Evolutionary conservation across 768 basidiomycete species (phyloP).

Genomic region (Fomitopsis serialis): DNA sequence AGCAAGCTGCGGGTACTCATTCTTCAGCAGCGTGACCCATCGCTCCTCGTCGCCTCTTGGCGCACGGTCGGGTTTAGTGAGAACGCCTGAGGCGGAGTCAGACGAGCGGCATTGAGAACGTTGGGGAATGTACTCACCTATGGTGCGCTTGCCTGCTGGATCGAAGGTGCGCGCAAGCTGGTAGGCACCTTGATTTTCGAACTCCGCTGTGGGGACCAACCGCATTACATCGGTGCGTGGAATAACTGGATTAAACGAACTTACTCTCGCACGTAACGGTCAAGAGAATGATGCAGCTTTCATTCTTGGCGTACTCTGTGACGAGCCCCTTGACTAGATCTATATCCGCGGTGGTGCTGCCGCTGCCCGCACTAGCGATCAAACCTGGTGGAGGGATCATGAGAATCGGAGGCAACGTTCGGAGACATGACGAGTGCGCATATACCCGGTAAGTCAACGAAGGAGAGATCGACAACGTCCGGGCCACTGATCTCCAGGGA

Average conservation of each 20-base stretch:
- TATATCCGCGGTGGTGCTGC: conserved; percentile 50
- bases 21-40: conserved; percentile 55
- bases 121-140: conserved; percentile 41
- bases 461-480: conserved; percentile 27
- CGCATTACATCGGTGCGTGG: neutral
- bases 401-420: conserved; percentile 31
- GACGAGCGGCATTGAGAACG: neutral
- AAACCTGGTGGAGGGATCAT: conserved; percentile 52
- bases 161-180: conserved; percentile 54
- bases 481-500: conserved; percentile 24
- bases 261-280: conserved; percentile 61
- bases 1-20: conserved; percentile 28
- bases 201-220: conserved; percentile 46
- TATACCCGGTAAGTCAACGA: conserved; percentile 29
- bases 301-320: conserved; percentile 45
- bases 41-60: conserved; percentile 43
- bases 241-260: conserved; percentile 8
- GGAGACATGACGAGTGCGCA: too few species aligned
- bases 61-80: conserved; percentile 75
- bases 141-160: conserved; percentile 56
- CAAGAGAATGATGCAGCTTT: conserved; percentile 55
- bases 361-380: conserved; percentile 35
- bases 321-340: conserved; percentile 54
- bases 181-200: conserved; percentile 73
- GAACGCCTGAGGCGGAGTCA: conserved; percentile 41